Conservation (phyloP, 176 grass and related monocot genomes). For the Rhynchospora tenuis region DNA sequence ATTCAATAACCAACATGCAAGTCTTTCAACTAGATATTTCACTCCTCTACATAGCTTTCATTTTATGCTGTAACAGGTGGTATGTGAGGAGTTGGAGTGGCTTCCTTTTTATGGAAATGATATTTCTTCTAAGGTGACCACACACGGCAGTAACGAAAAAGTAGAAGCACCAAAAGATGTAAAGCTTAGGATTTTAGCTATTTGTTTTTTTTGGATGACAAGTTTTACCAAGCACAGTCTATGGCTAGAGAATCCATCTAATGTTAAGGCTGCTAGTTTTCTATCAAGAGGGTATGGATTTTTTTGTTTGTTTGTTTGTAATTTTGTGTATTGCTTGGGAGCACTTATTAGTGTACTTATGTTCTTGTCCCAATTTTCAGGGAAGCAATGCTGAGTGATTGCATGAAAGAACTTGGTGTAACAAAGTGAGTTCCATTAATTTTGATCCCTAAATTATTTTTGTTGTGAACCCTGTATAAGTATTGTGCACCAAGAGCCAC, state of each 20-base stretch:
- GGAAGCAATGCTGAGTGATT: constrained; percentile 76
- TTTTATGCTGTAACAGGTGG: constrained; percentile 58
- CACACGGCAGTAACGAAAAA: constrained; percentile 46
- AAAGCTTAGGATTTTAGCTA: constrained; percentile 58
- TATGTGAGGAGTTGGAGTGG: constrained; percentile 96
- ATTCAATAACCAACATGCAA: neutral
- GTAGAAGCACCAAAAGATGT: constrained; percentile 52
- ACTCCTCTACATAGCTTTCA: neutral
- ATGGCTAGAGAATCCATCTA: constrained; percentile 94
- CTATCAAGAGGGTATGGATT: constrained; percentile 75
- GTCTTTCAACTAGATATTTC: constrained; percentile 22
- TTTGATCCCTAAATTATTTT: neutral
- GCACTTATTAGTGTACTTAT: constrained; percentile 20
- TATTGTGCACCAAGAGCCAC: neutral
- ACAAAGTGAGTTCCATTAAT: constrained; percentile 43
- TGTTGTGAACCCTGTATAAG: neutral
- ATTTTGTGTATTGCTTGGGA: neutral
- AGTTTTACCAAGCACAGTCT: constrained; percentile 88
- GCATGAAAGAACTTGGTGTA: constrained; percentile 64
- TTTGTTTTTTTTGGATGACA: constrained; percentile 88
- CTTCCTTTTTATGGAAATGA: constrained; percentile 73
- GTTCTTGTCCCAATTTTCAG: constrained; percentile 41
- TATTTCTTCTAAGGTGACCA: constrained; percentile 29
- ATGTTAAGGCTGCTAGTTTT: constrained; percentile 82
- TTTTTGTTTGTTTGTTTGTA: constrained; percentile 13